phyloP scores from a whole-genome alignment of 78 protist genomes.

The Emiliania huxleyi region DNA sequence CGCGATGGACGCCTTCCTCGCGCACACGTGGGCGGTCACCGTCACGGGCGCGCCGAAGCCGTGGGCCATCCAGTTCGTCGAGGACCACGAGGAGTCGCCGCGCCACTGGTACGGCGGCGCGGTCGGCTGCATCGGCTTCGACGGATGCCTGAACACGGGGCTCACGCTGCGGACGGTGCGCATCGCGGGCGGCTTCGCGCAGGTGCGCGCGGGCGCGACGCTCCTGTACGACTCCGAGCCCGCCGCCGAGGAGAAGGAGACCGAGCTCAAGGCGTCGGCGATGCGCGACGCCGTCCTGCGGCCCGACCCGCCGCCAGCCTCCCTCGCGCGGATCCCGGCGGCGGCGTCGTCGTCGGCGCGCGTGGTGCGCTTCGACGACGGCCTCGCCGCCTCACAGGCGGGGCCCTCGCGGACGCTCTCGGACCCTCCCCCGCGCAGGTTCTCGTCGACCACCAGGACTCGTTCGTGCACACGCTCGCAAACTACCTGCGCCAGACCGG shows the following conservation, averaged over 20 bases:
- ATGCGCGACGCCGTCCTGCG: conserved; percentile 26
- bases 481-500: conserved; percentile 46
- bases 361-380: too few species aligned
- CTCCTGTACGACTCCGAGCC: conserved; percentile 53
- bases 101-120: conserved; percentile 34
- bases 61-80: conserved; percentile 39
- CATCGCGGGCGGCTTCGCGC: conserved; percentile 20
- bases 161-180: conserved; percentile 47
- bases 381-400: too few species aligned
- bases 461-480: conserved; percentile 55
- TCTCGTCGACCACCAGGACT: conserved; percentile 48
- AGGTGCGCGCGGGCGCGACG: conserved; percentile 55
- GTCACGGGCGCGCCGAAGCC: conserved; percentile 40
- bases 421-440: too few species aligned
- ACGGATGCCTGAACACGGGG: conserved; percentile 50
- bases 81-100: conserved; percentile 27
- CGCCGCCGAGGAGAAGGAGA: conserved; percentile 44
- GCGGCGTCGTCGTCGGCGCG: not conserved
- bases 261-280: conserved; percentile 45
- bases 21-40: conserved; percentile 57
- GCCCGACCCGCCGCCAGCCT: not conserved
- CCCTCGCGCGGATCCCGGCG: not conserved
- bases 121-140: conserved; percentile 31
- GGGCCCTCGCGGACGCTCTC: too few species aligned
- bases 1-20: conserved; percentile 57